Base-by-base conservation (phyloP, 164 flowering plant genomes). In the Magnolia kwangsiensis region DNA sequence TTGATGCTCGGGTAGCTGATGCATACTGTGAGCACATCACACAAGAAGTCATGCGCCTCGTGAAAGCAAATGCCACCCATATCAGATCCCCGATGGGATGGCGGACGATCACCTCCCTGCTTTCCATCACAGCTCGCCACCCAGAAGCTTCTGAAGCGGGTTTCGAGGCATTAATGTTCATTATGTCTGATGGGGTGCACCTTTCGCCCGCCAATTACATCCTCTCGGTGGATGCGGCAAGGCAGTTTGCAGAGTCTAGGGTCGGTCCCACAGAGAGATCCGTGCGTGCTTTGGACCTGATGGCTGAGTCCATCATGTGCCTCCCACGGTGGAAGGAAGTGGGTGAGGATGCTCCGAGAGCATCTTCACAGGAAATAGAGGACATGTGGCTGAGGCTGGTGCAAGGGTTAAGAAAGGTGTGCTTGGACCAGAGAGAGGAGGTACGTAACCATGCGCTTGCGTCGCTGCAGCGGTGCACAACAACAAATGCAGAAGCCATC, bases 1-100 rank as follows among this genome's bases (percentile, higher is more conserved):
- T 85, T 24, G 84, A 85, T 78, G 87, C 84, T 51, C 78, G 87
- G 72, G 86, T 85, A 21, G 85, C 87, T 27, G 86, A 85, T 81
- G 84, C 87, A 9, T 85, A 85, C 73, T 85, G 87, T 71, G 87
- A 85, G 77, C 78, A 83, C 65, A 85, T 85, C 45, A 83, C 87
- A 0, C 83, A 83, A 63, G 87, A 85, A 78, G 82, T 85, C n/a
- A 74, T 31, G 72, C 74, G 81, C 51, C 83, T 85, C 31, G 87
- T 85, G 61, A 83, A 83, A 79, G 83, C 85, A 59, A 85, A 83
- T 76, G 84, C 84, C 20, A 72, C 80, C 4, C 84, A 81, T 73
- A 85, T 85, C 51, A 80, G 84, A 72, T 83, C 86, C 51, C 85
- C 78, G 70, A 73, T 77, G 78, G 87, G 87, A 11, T 85, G 87